Conservation (phyloP, 192 early-diverging fungal species). For the Entomortierella parvispora region DNA sequence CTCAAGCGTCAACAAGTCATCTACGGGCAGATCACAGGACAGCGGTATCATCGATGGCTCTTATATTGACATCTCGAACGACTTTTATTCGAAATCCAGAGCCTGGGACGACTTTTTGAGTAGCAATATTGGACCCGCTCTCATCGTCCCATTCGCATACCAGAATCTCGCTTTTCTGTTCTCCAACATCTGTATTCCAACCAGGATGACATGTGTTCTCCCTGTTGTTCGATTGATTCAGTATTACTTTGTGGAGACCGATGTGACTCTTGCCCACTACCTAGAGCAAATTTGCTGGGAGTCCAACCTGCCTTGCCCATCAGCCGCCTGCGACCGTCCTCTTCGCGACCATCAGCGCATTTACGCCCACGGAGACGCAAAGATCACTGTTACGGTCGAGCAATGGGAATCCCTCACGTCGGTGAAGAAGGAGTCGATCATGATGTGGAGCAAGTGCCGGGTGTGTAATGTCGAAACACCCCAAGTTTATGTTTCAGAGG, state of each 20-base stretch:
- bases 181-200: constrained; percentile 71
- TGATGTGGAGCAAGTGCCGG: constrained; percentile 93
- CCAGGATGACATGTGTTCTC: constrained; percentile 71
- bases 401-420: constrained; percentile 37
- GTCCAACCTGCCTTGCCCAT: constrained; percentile 70
- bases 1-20: constrained; percentile 25
- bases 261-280: constrained; percentile 90
- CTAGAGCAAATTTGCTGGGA: constrained; percentile 85
- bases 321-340: constrained; percentile 78
- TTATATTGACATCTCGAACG: constrained; percentile 57
- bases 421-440: constrained; percentile 67
- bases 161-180: constrained; percentile 82
- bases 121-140: constrained; percentile 58
- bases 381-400: constrained; percentile 78
- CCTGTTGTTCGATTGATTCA: constrained; percentile 84
- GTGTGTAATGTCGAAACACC: constrained; percentile 78
- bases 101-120: constrained; percentile 68
- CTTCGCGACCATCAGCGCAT: constrained; percentile 85
- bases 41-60: constrained; percentile 52
- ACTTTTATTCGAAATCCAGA: constrained; percentile 51
- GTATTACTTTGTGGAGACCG: constrained; percentile 80
- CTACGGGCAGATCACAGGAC: constrained; percentile 47
- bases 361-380: constrained; percentile 87
- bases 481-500: constrained; percentile 81
- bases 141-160: constrained; percentile 74